Conservation (phyloP, 2,329 filamentous ascomycete species). For the Penicillium sp. region DNA sequence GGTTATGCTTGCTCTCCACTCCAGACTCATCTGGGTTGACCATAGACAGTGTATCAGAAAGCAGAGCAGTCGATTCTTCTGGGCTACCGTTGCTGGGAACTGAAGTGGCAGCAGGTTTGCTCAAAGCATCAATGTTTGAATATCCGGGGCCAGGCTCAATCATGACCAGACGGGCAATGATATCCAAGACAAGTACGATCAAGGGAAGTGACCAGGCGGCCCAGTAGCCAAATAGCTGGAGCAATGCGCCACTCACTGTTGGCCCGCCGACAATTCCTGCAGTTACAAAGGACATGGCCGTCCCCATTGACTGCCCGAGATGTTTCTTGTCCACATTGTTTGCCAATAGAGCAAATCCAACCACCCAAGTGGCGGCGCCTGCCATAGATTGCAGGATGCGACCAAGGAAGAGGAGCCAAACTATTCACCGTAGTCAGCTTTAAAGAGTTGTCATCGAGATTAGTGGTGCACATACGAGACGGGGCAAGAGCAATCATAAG, state of each 20-base stretch:
- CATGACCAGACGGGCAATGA: constrained; percentile 24
- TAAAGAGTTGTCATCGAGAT: background rate
- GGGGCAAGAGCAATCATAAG: constrained; percentile 17
- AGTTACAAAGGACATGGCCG: constrained; percentile 20
- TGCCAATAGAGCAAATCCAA: constrained; percentile 25
- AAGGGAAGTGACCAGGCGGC: constrained; percentile 24
- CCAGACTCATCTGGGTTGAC: background rate
- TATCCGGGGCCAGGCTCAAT: constrained; percentile 16
- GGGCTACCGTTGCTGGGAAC: background rate
- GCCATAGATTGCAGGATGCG: constrained; percentile 25
- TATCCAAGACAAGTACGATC: constrained; percentile 23
- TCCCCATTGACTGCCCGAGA: constrained; percentile 22
- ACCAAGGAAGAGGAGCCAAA: constrained; percentile 21
- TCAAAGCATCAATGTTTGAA: background rate
- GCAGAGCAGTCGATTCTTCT: background rate
- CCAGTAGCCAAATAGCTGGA: constrained; percentile 28
- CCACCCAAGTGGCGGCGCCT: constrained; percentile 27
- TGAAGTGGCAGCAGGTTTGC: background rate
- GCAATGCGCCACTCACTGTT: constrained; percentile 21
- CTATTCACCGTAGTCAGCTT: constrained; percentile 6
- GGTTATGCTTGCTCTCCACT: background rate
- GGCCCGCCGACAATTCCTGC: constrained; percentile 26
- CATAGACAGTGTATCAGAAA: background rate
- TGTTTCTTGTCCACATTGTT: constrained; percentile 23
- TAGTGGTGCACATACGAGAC: constrained; percentile 10